A percentile compares a stretch with the other conserved stretches of the same genome.
Conservation (phyloP, 495 filamentous ascomycete species). For the Friedmanniomyces simplex region DNA sequence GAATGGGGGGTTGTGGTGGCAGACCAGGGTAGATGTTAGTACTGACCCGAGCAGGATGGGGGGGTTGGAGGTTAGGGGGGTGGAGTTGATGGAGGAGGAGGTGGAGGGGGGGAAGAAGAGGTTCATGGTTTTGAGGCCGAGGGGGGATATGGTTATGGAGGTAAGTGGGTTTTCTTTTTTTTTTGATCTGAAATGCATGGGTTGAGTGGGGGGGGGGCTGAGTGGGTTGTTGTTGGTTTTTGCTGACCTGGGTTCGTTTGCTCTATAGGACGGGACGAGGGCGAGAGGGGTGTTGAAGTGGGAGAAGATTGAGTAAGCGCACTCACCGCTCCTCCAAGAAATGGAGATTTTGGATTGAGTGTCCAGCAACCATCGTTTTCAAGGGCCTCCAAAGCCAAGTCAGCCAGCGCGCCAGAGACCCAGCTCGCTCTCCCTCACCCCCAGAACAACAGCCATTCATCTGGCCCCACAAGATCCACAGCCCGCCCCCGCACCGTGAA, state of each 20-base stretch:
- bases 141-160: constrained; percentile 12
- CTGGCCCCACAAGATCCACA: no score
- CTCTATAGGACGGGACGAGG: constrained; percentile 11
- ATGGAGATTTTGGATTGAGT: no score
- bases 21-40: constrained; percentile 15
- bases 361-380: no score
- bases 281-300: constrained; percentile 11
- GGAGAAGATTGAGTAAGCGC: constrained; percentile 16
- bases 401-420: no score
- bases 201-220: background rate
- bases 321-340: background rate
- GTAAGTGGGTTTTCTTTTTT: background rate
- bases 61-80: constrained; percentile 4
- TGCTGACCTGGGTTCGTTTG: background rate
- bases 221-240: background rate
- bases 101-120: constrained; percentile 6
- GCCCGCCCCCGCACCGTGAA: no score
- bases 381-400: no score
- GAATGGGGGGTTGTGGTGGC: constrained; percentile 5
- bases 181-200: no score
- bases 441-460: no score
- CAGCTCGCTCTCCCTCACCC: no score
- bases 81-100: constrained; percentile 8
- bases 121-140: constrained; percentile 12
- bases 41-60: constrained; percentile 10